Base-by-base conservation (phyloP, 352 stramenopile genomes). In the Phytopythium sindhum region DNA sequence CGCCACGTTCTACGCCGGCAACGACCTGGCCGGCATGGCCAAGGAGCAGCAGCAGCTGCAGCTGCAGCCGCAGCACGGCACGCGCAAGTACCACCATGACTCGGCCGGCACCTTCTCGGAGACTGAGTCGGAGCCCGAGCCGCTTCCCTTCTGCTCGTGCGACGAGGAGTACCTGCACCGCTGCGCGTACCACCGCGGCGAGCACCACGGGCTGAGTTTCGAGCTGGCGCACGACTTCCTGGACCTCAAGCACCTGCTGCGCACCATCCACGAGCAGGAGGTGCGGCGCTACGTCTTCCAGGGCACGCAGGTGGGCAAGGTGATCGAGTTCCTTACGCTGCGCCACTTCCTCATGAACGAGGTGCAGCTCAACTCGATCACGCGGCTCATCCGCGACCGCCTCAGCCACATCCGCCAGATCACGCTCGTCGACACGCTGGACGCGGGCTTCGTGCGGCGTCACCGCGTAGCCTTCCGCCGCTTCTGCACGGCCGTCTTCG, bases 301-400 rank as follows among this genome's bases (percentile, higher is more conserved):
- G 58, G 72, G 77, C 62, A 84, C 66, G 21, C 76, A 82, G 57
- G 76, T 84, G 55, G 76, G 76, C 60, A 81, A 84, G 37, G 71
- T 84, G 41, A 82, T 84, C 66, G 76, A 84, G 69, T 84, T 77
- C 64, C 65, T 84, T n/a, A 72, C 73, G 42, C 65, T 84, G 60
- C 61, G 65, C 44, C 72, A 77, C 69, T 84, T 82, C 61, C 69
- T 68, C 17, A 74, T 81, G 61, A 82, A 64, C 64, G 61, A 77
- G 41, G 51, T 73, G 55, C 76, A 84, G 69, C 69, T 84, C 62
- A 73, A 74, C 29, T 77, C 72, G 23, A 64, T 84, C 35, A 70
- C 72, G 17, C 68, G 63, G 44, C 72, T 84, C 57, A 66, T 82
- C 23, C 62, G 62, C 35, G 74, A 82, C 63, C 66, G 68, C 44